Conservation (phyloP, 1,139 yeast species). For the Blastobotrys raffinosifermentans region DNA sequence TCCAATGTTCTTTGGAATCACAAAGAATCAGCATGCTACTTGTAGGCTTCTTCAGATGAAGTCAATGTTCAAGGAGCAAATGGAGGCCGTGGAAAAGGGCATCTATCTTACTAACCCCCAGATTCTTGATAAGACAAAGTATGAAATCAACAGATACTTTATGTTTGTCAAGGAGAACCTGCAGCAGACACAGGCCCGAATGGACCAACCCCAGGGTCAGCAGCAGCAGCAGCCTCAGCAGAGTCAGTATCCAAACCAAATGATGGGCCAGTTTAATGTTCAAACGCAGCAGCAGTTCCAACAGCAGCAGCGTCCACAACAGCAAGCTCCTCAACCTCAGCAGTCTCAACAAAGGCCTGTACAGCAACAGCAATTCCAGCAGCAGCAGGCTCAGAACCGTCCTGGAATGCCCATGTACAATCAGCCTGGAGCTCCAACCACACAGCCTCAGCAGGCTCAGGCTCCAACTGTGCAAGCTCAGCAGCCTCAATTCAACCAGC, state of each 20-base stretch:
- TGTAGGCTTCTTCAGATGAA: conserved; percentile 72
- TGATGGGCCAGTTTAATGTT: not conserved
- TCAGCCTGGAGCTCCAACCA: no score
- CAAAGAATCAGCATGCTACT: conserved; percentile 70
- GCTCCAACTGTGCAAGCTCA: no score
- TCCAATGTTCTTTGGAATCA: conserved; percentile 68
- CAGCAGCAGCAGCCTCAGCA: conserved; percentile 4
- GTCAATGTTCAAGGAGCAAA: conserved; percentile 68
- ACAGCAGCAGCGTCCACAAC: no score
- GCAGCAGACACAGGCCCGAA: conserved; percentile 15
- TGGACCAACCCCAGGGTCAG: conserved; percentile 6
- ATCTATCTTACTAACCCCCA: conserved; percentile 62
- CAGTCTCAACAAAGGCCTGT: conserved; percentile 6
- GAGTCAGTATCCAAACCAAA: conserved; percentile 1
- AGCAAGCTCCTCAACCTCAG: conserved; percentile 4
- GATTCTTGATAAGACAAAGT: conserved; percentile 60
- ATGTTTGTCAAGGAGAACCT: conserved; percentile 59
- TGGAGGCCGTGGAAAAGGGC: conserved; percentile 60
- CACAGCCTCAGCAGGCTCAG: no score
- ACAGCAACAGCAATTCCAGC: conserved; percentile 12
- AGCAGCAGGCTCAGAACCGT: no score
- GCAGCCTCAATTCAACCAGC: not conserved
- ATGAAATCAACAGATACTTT: conserved; percentile 69
- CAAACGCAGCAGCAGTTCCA: conserved; percentile 7
- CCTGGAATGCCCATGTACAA: no score